Evolutionary conservation across 1,284 basidiomycete genomes (phyloP), one percentile per base, ranked within the genome.

Genomic region (Puccinia novopanici): DNA sequence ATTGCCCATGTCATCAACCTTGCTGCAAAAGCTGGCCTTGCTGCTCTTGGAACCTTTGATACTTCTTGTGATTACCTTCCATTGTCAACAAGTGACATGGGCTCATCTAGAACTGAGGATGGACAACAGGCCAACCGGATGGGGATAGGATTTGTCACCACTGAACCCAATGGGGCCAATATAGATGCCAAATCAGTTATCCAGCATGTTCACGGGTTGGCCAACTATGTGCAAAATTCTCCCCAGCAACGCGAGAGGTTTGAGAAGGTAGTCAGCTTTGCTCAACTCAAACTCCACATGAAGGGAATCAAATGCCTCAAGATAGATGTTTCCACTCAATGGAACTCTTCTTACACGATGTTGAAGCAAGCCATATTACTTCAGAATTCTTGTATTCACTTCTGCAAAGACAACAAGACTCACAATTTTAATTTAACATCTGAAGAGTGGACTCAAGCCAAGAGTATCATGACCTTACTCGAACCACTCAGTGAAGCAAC

Each of bases 1-100:
- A 22, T 65, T 22, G 40, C 61, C 12, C 61, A 65, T n/a, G 61
- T 65, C 12, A 65, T 65, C 30, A 65, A 65, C 19, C 61, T 65
- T 37, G 61, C 61, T 30, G 19, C 61, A 30, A 65, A 65, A 22
- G 34, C 34, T 9, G 40, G 61, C 9, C 12, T 65, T 19, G 3
- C 17, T 5, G 34, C 61, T 40, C 61, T 65, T 40, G 30, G 61
- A 9, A 4, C 40, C n/a, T n/a, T n/a, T n/a, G n/a, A n/a, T n/a
- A n/a, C n/a, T n/a, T 37, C n/a, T 65, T 3, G 34, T 40, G 5
- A 34, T 40, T 13, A 42, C 5, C 8, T 12, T 4, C 5, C 4
- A 27, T 27, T 12, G 57, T 61, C 57, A 37, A 13, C 17, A 30
- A 63, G 6, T 61, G 19, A 27, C 57, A 61, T 27, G 9, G 6